These are phyloP conservation scores for Ophiostoma himal-ulmi DNA, from an alignment of 2,329 filamentous ascomycete species.

Conservation along the genomic window DNA sequence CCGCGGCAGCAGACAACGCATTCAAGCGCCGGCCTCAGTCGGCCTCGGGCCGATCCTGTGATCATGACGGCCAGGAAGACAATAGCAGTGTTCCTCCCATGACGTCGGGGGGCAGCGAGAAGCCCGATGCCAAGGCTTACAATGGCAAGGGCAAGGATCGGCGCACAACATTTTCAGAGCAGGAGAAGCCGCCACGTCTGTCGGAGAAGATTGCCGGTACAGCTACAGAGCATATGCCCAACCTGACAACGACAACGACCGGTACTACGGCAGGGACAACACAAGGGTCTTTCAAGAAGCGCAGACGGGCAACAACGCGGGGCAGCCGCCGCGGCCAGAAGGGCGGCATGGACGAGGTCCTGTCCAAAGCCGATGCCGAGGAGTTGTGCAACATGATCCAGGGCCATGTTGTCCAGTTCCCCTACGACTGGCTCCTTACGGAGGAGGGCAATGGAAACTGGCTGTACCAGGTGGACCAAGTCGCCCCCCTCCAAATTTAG, in stretches of 20 bases:
- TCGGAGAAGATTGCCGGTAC: conserved; percentile 13
- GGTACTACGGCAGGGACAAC: conserved; percentile 26
- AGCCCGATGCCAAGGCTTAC: conserved; percentile 26
- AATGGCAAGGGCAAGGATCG: conserved; percentile 32
- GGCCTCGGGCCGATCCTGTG: not conserved
- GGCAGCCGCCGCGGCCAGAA: conserved; percentile 59
- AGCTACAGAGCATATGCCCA: conserved; percentile 20
- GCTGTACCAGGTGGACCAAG: conserved; percentile 92
- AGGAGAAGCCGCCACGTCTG: conserved; percentile 40
- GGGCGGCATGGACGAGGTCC: conserved; percentile 65
- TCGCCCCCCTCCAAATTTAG: conserved; percentile 95
- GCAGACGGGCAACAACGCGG: conserved; percentile 65
- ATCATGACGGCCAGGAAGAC: not conserved
- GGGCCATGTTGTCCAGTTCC: conserved; percentile 84
- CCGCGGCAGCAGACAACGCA: conserved; percentile 30
- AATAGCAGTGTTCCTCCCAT: not conserved
- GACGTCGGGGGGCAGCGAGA: not conserved
- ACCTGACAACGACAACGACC: conserved; percentile 18
- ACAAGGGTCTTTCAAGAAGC: conserved; percentile 50
- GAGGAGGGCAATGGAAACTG: conserved; percentile 93
- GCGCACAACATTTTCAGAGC: conserved; percentile 51
- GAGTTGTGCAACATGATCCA: conserved; percentile 76
- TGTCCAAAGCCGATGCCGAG: conserved; percentile 70
- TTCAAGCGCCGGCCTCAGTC: conserved; percentile 25
- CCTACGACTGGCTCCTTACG: conserved; percentile 88